These are phyloP conservation scores for Lotmaria passim DNA, from an alignment of 208 protist genomes.

Conservation along the genomic window DNA sequence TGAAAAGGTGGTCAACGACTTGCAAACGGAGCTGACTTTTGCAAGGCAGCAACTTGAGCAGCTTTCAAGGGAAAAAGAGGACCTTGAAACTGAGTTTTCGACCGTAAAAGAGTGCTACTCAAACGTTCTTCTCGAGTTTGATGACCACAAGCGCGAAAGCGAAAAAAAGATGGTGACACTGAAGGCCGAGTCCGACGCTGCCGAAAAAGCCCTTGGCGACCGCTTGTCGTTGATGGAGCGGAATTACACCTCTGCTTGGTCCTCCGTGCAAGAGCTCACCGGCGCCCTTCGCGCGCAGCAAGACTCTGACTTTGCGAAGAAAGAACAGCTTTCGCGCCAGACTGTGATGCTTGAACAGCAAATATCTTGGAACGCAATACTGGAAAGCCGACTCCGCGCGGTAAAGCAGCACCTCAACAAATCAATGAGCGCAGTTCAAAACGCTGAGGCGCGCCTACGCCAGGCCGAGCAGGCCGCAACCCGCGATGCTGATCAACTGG, in stretches of 20 bases:
- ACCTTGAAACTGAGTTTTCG: slow-evolving; percentile 50
- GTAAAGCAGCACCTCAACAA: not conserved
- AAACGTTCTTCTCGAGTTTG: slow-evolving; percentile 56
- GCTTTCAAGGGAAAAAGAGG: slow-evolving; percentile 44
- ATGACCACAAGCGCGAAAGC: slow-evolving; percentile 44
- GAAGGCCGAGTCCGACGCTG: slow-evolving; percentile 17
- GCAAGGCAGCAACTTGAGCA: slow-evolving; percentile 28
- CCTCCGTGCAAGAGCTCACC: slow-evolving; percentile 36
- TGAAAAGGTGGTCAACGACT: slow-evolving; percentile 43
- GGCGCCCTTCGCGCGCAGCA: slow-evolving; percentile 36
- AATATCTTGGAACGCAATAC: not conserved
- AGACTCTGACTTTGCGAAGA: slow-evolving; percentile 20
- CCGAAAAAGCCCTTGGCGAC: slow-evolving; percentile 22
- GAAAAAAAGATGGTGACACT: slow-evolving; percentile 4
- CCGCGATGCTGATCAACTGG: slow-evolving; percentile 1
- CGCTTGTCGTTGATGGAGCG: slow-evolving; percentile 32
- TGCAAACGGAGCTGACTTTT: slow-evolving; percentile 25
- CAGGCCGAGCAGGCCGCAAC: slow-evolving; percentile 1
- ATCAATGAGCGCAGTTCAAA: not conserved
- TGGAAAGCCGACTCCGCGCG: not conserved
- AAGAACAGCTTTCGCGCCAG: slow-evolving; percentile 22
- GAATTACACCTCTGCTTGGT: slow-evolving; percentile 27
- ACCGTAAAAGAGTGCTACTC: slow-evolving; percentile 73
- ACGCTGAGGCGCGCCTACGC: not conserved
- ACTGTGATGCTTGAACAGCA: slow-evolving; percentile 16